Base-by-base conservation (phyloP, 2,329 filamentous ascomycete species). In the Clathrospora elynae region DNA sequence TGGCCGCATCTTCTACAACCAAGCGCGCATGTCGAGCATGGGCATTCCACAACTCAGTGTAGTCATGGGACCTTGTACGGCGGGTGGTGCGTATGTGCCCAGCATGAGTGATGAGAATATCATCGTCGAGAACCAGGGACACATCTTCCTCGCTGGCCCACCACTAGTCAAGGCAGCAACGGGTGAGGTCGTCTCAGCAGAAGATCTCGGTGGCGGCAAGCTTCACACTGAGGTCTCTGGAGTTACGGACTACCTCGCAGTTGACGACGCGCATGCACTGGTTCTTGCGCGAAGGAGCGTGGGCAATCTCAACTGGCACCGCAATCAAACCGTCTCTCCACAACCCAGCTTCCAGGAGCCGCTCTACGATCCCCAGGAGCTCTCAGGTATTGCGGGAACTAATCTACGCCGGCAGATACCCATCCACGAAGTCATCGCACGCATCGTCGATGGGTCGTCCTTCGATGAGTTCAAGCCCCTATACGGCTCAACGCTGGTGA, bases 81-180 rank as follows among this genome's bases (percentile, higher is more conserved):
- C 92, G 2, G 92, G 92, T 35, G 92, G 92, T 33, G 92, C 92
- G 16, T 97, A 99, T 68, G 91, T 97, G 8, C 92, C 92, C 8
- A 90, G 89, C 61, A 97, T 99, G 92, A 92, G 88, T 48, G 93
- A 97, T 68, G 93, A 97, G 78, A 90, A 84, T 66, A 96, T 99
- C 71, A 97, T 99, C 53, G 93, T 97, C 25, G 84, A 90, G 64
- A 87, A 91, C 37, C 91, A 96, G 70, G 92, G 92, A n/a, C 91
- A 95, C 57, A 96, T 99, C 67, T 99, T 97, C 76, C 82, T 99
- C 2, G 92, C 92, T 1, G 93, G 92, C 0, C 92, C 92, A 12
- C 92, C 93, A 0, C 78, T 99, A 1, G 93, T 99, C 51, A 96
- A 96, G 73, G 93, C 93, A 6, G 92, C 92, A 8, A 99, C 93